Evolutionary conservation across 352 stramenopile genomes (phyloP).

Genomic region (Globisporangium cylindrosporum): DNA sequence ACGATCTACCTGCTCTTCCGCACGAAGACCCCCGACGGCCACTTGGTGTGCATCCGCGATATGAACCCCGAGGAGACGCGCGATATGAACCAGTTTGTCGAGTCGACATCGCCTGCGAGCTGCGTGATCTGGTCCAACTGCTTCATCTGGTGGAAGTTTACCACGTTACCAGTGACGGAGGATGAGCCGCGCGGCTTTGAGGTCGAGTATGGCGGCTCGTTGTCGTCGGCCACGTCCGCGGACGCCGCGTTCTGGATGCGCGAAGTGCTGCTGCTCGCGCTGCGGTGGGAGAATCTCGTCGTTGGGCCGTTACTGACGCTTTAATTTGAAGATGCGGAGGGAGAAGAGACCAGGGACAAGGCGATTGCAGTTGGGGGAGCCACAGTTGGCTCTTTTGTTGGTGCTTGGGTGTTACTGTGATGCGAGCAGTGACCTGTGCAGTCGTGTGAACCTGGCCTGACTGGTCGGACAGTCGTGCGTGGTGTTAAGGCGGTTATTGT

Average conservation of each 20-base stretch:
- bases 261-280: constrained; percentile 46
- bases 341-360: constrained; percentile 5
- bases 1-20: constrained; percentile 75
- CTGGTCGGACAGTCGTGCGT: background rate
- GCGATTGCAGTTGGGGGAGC: constrained; percentile 4
- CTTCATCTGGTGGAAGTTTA: constrained; percentile 70
- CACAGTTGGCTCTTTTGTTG: background rate
- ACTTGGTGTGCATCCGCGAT: constrained; percentile 65
- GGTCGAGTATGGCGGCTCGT: constrained; percentile 52
- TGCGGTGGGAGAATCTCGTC: constrained; percentile 55
- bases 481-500: background rate
- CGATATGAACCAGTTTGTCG: constrained; percentile 27
- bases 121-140: constrained; percentile 61
- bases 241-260: constrained; percentile 62
- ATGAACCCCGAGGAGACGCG: constrained; percentile 44
- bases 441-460: background rate
- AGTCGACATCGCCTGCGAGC: constrained; percentile 17
- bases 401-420: background rate
- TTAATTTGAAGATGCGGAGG: constrained; percentile 19
- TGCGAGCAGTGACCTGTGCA: background rate
- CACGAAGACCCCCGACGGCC: constrained; percentile 59
- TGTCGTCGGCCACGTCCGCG: constrained; percentile 33
- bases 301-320: constrained; percentile 45
- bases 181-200: constrained; percentile 34
- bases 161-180: constrained; percentile 33